A percentile compares a stretch with the other conserved stretches of the same genome.
Evolutionary conservation across 345 rosid species (phyloP).

Genomic region (Lepidium africanum): DNA sequence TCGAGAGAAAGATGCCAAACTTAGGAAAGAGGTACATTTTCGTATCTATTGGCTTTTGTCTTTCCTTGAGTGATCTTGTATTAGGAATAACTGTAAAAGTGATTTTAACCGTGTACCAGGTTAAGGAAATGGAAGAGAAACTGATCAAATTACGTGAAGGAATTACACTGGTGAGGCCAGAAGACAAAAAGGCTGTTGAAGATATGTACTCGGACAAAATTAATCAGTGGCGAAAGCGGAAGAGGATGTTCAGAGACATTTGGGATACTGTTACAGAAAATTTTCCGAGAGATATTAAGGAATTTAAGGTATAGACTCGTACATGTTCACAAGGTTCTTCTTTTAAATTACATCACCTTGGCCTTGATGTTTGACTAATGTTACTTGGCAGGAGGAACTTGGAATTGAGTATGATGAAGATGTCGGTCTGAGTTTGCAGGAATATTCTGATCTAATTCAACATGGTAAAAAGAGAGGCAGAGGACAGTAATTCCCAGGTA

Average conservation of each 20-base stretch:
- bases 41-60: neutral
- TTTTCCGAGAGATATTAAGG: conserved; percentile 69
- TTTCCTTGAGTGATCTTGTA: neutral
- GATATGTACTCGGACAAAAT: conserved; percentile 51
- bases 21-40: conserved; percentile 55
- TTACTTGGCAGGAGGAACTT: conserved; percentile 69
- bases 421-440: conserved; percentile 58
- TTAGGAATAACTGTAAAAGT: neutral
- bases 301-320: conserved; percentile 54
- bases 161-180: conserved; percentile 71
- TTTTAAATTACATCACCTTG: neutral
- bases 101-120: conserved; percentile 36
- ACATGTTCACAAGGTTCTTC: neutral
- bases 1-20: conserved; percentile 45
- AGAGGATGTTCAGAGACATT: conserved; percentile 86
- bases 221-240: conserved; percentile 83
- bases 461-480: conserved; percentile 50
- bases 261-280: conserved; percentile 92
- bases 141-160: conserved; percentile 64
- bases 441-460: conserved; percentile 48
- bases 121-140: conserved; percentile 62
- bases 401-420: conserved; percentile 91
- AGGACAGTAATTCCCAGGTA: conserved; percentile 34
- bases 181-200: conserved; percentile 61
- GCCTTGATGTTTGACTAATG: conserved; percentile 5